Base-by-base conservation (phyloP, 2,329 filamentous ascomycete species). In the Penicillium corylophilum region DNA sequence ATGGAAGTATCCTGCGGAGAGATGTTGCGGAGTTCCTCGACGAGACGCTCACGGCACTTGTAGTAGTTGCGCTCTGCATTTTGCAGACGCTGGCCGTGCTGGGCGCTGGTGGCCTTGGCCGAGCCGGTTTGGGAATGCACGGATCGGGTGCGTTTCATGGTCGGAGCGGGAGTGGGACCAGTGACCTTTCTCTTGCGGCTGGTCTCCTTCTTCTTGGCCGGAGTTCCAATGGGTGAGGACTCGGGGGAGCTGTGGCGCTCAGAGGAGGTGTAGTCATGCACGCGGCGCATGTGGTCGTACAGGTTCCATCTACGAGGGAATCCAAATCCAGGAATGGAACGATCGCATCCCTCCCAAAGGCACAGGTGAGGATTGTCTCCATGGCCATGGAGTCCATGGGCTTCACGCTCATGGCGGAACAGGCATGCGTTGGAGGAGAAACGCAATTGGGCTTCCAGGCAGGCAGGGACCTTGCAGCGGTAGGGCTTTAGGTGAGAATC, bases 401-500 rank as follows among this genome's bases (percentile, higher is more conserved):
- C 92, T 77, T 97, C 93, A 54, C 93, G 87, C 78, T 96, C 93
- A 68, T 97, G 93, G 55, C 93, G 89, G 55, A 96, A 88, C 23
- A 96, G 83, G 73, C 93, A 96, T 31, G 93, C 93, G 56, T 93
- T 96, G 36, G 93, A 96, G 15, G 93, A 96, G 74, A 97, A 97
- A 46, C 88, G 86, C 73, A 97, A 95, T 49, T 89, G 86, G 59
- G 90, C 85, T 68, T 90, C 89, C 71, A 90, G 85, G 76, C 93
- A 97, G 22, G 85, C 82, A 56, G 85, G 80, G 60, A 87, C 81
- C 83, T 94, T 95, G 87, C 93, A 97, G 55, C 90, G 87, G 78
- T 96, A 97, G 15, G 93, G 93, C 82, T 95, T 96, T 68, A 96
- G 75, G 76, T 97, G 93, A 24, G 93, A 96, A 75, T 97, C 93